A percentile compares a stretch with the other conserved stretches of the same genome.
Conservation (phyloP, 345 rosid species). For the Moricandia moricandioides region DNA sequence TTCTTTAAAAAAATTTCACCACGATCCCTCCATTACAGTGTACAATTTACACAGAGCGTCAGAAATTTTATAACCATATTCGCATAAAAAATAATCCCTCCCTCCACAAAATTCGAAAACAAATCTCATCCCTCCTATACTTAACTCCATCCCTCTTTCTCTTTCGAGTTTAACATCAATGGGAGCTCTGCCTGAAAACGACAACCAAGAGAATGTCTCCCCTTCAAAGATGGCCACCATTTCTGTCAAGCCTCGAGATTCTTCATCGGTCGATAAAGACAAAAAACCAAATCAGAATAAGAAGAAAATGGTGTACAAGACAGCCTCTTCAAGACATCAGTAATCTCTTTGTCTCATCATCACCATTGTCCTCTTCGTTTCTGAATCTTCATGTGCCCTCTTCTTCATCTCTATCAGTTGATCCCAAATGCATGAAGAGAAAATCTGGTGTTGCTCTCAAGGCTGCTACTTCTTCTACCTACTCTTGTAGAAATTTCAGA, state of each 20-base stretch:
- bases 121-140: slow-evolving; percentile 21
- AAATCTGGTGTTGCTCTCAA: slow-evolving; percentile 16
- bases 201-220: slow-evolving; percentile 31
- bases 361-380: slow-evolving; percentile 14
- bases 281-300: slow-evolving; percentile 22
- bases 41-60: neutral
- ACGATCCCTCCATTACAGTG: slow-evolving; percentile 29
- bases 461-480: slow-evolving; percentile 3
- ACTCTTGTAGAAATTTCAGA: slow-evolving; percentile 36
- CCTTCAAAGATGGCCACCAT: neutral
- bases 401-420: slow-evolving; percentile 17
- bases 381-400: neutral
- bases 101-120: slow-evolving; percentile 32
- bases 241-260: slow-evolving; percentile 6
- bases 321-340: slow-evolving; percentile 37
- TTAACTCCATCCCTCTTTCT: neutral
- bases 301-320: slow-evolving; percentile 24
- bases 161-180: slow-evolving; percentile 10
- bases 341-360: slow-evolving; percentile 27
- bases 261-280: neutral
- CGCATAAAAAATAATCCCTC: slow-evolving; percentile 25
- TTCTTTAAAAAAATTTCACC: neutral
- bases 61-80: neutral
- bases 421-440: slow-evolving; percentile 36
- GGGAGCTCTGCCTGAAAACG: slow-evolving; percentile 9